A percentile compares a stretch with the other conserved stretches of the same genome.
phyloP scores from a whole-genome alignment of 495 filamentous ascomycete species.

The Aspergillus incahuasiensis region DNA sequence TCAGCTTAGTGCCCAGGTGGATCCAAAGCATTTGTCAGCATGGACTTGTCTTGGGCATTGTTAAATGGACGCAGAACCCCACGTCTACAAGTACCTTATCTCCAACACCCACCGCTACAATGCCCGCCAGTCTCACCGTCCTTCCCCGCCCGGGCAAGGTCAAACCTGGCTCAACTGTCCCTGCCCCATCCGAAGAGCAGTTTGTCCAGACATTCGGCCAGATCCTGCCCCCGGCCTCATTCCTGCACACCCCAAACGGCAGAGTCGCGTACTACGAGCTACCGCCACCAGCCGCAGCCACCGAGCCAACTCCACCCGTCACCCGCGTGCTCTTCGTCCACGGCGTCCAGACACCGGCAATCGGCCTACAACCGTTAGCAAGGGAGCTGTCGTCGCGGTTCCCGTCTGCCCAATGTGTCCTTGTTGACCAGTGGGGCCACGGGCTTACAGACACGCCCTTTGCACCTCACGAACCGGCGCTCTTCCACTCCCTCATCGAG shows the following conservation, averaged over 20 bases:
- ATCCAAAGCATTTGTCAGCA: no score
- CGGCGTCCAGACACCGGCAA: conserved; percentile 34
- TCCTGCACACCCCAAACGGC: conserved; percentile 27
- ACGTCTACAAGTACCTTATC: no score
- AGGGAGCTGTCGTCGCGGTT: conserved; percentile 24
- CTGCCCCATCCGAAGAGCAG: conserved; percentile 29
- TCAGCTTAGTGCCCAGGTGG: no score
- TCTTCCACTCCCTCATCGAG: conserved; percentile 27
- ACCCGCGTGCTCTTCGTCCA: conserved; percentile 31
- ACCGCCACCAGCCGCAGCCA: conserved; percentile 4
- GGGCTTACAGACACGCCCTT: conserved; percentile 33
- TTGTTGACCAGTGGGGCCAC: conserved; percentile 37
- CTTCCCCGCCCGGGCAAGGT: not conserved
- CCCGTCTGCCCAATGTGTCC: conserved; percentile 29
- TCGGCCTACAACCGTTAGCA: conserved; percentile 32
- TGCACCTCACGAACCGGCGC: conserved; percentile 19
- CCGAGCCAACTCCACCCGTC: conserved; percentile 1
- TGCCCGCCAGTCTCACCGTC: not conserved
- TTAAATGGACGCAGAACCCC: no score
- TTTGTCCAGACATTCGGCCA: conserved; percentile 34
- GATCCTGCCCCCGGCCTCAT: conserved; percentile 32
- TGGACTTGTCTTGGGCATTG: no score
- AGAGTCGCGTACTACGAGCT: conserved; percentile 35
- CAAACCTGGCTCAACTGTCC: not conserved
- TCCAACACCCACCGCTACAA: not conserved